These are phyloP conservation scores for Fusarium sp. DNA, from an alignment of 2,329 filamentous ascomycete genomes.

Conservation along the genomic window DNA sequence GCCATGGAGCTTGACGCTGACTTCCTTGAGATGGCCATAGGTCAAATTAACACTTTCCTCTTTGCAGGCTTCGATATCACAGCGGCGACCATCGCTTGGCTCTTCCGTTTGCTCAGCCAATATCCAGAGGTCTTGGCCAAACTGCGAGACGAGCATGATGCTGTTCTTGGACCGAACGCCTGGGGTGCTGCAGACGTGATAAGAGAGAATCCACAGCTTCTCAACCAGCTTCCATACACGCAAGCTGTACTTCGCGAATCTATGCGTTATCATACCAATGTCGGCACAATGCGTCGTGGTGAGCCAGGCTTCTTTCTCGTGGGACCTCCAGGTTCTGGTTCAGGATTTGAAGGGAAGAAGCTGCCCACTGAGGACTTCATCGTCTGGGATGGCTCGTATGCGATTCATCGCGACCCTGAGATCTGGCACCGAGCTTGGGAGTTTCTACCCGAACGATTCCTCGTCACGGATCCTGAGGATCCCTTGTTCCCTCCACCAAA, in stretches of 20 bases:
- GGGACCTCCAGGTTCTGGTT: slow-evolving; percentile 16
- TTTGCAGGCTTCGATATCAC: slow-evolving; percentile 55
- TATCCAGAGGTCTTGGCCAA: slow-evolving; percentile 46
- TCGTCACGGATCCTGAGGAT: slow-evolving; percentile 29
- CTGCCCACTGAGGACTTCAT: slow-evolving; percentile 47
- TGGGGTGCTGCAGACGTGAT: slow-evolving; percentile 34
- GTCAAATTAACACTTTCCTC: slow-evolving; percentile 52
- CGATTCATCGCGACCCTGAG: slow-evolving; percentile 26
- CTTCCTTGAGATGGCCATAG: slow-evolving; percentile 43
- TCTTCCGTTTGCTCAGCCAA: slow-evolving; percentile 46
- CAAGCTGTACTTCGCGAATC: slow-evolving; percentile 53
- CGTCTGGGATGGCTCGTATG: slow-evolving; percentile 29
- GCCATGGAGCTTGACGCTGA: slow-evolving; percentile 32
- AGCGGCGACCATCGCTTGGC: slow-evolving; percentile 49
- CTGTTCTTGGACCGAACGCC: slow-evolving; percentile 47
- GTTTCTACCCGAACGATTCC: slow-evolving; percentile 34
- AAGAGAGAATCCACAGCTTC: slow-evolving; percentile 33
- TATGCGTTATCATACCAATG: slow-evolving; percentile 47
- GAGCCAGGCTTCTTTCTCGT: slow-evolving; percentile 45
- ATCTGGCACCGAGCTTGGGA: slow-evolving; percentile 26
- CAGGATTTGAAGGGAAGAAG: slow-evolving; percentile 22
- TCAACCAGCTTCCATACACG: slow-evolving; percentile 52
- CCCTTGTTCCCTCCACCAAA: slow-evolving; percentile 40
- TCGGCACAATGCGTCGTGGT: slow-evolving; percentile 25
- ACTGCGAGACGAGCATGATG: slow-evolving; percentile 52